Evolutionary conservation across 2,329 filamentous ascomycete species (phyloP), one percentile per base, ranked within the genome.

Genomic region (Colletotrichum sp.): DNA sequence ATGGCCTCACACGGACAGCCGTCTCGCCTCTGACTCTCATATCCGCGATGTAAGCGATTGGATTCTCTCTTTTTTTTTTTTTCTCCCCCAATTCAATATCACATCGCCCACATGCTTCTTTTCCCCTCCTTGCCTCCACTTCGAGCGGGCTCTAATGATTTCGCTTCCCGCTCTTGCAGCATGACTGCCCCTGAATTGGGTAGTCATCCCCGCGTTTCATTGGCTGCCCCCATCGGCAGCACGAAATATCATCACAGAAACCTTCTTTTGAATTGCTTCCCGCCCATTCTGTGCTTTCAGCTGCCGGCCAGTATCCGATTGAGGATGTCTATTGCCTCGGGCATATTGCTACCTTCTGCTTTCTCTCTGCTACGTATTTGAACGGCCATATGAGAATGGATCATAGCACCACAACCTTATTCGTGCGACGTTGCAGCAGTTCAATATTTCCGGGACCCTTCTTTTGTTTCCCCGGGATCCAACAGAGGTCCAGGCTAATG

Each of bases 171-270:
- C 57, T 39, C 70, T 59, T 64, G 69, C 73, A 72, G 70, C 73
- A 30, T 34, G 36, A 64, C 26, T 32, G 32, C 57, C 70, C 73
- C 70, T 75, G 59, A 48, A 73, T 75, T 24, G 64, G 73, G 73
- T 68, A 75, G 70, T 75, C 73, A 75, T 68, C 64, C 57, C 73
- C 73, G 73, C 64, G 69, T 73, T 75, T 67, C 64, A 68, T 68
- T 75, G 73, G 59, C 70, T 57, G 34, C 15, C 39, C 57, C 57
- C 64, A 59, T 73, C 32, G 57, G 60, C 52, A 52, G 63, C 39
- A 52, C 64, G 34, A 60, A 72, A 64, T 59, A 68, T 73, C 57
- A 64, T 68, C 36, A 36, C 55, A 26, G 26, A 16, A 65, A 68
- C 57, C 64, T 48, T 60, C 63, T 72, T 72, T 64, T 30, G 64